Evolutionary conservation across 495 filamentous ascomycete genomes (phyloP).

Genomic region (Parmelia sp.): DNA sequence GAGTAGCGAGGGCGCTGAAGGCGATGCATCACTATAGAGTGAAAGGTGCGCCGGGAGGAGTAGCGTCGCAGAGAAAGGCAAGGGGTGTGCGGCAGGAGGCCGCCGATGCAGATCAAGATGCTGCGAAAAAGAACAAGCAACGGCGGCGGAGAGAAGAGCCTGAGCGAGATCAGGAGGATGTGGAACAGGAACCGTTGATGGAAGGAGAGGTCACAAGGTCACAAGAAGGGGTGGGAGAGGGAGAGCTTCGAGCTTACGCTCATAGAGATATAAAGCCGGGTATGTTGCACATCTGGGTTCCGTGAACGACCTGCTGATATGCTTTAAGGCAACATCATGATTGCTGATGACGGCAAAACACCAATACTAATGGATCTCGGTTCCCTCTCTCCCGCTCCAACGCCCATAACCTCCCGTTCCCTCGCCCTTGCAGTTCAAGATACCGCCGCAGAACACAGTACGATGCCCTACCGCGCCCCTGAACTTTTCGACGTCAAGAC

Average conservation of each 20-base stretch:
- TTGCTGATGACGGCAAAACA: constrained; percentile 51
- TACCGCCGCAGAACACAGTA: constrained; percentile 88
- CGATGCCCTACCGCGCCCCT: constrained; percentile 96
- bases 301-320: constrained; percentile 5
- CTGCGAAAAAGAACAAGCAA: constrained; percentile 43
- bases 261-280: constrained; percentile 97
- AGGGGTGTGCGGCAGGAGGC: constrained; percentile 54
- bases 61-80: constrained; percentile 49
- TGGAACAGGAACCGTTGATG: constrained; percentile 76
- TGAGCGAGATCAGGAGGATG: constrained; percentile 58
- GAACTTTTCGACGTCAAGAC: constrained; percentile 98
- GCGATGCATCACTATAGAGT: constrained; percentile 87
- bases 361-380: constrained; percentile 99
- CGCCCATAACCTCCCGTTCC: constrained; percentile 87
- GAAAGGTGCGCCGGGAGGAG: constrained; percentile 43
- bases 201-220: constrained; percentile 68
- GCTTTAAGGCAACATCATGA: constrained; percentile 66
- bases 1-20: constrained; percentile 79
- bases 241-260: constrained; percentile 74
- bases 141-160: constrained; percentile 38
- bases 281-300: constrained; percentile 29
- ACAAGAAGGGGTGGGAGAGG: constrained; percentile 65
- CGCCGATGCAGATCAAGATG: constrained; percentile 55
- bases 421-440: constrained; percentile 89
- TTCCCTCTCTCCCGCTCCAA: constrained; percentile 80